These are phyloP conservation scores for Sarocladium brachiariae DNA, from an alignment of 2,329 filamentous ascomycete species.

Conservation along the genomic window DNA sequence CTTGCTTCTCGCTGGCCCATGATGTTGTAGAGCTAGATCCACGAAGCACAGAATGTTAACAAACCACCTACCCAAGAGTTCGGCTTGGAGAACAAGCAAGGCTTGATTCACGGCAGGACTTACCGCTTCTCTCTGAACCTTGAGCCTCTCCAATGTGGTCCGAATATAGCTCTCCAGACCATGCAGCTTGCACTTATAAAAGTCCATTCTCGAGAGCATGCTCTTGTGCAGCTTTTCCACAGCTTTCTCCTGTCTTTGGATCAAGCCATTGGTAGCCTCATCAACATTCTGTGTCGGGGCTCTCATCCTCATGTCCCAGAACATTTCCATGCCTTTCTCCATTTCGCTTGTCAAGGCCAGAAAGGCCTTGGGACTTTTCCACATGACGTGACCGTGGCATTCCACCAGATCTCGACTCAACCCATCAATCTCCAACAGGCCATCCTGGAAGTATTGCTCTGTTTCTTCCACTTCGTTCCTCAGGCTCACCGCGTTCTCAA, in stretches of 20 bases:
- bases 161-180: constrained; percentile 58
- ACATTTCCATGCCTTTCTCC: constrained; percentile 39
- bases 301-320: constrained; percentile 21
- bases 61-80: too few relatives aligned
- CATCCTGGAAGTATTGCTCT: constrained; percentile 43
- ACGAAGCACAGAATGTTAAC: neutral
- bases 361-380: constrained; percentile 58
- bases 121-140: constrained; percentile 56
- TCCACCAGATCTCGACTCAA: constrained; percentile 57
- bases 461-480: constrained; percentile 51
- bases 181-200: constrained; percentile 53
- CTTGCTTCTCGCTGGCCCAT: constrained; percentile 59
- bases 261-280: neutral
- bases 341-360: constrained; percentile 45
- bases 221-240: constrained; percentile 42
- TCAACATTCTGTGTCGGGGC: constrained; percentile 14
- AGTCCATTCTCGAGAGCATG: constrained; percentile 48
- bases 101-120: constrained; percentile 21
- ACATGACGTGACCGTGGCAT: constrained; percentile 55
- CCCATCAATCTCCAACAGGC: constrained; percentile 49
- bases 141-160: constrained; percentile 53
- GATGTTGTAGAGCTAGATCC: constrained; percentile 53
- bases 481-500: constrained; percentile 56
- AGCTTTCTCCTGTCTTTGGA: constrained; percentile 15
- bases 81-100: too few relatives aligned